Base-by-base conservation (phyloP, 768 basidiomycete genomes). In the Suillus ampliporus region DNA sequence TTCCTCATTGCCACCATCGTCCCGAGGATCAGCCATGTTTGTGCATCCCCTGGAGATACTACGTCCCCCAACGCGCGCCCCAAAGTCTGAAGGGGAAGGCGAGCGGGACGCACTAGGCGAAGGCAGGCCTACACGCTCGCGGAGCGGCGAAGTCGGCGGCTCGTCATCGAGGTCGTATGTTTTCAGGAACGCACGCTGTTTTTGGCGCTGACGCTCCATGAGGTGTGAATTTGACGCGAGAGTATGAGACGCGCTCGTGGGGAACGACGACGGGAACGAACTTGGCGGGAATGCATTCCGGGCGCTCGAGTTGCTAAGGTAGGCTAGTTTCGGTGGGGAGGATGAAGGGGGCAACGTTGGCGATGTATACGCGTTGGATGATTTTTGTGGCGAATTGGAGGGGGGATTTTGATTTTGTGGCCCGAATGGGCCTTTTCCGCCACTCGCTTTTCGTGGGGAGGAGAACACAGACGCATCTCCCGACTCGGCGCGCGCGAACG, bases 131-230 rank as follows among this genome's bases (percentile, higher is more conserved):
- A 58, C 50, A 14, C 56, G 60, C 60, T 61, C 58, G 17, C 77
- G 70, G n/a, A 64, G 64, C 37, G 70, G 58, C 7, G 72, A 71
- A 40, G 31, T 54, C 13, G 78, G 78, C n/a, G 78, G 78, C 13
- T 77, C 76, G 57, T 80, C 78, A 35, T 79, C 78, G 17, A 46
- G 58, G 23, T 58, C 44, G 52, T 58, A 56, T 21, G 31, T 28
- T 10, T 28, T 57, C 17, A 15, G 23, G 51, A 57, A 50, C 10
- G 44, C 58, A 26, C 51, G 41, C 58, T 58, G 58, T 21, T 56
- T 58, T 46, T 57, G 51, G 17, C 58, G 58, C 58, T 58, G 44
- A 26, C 58, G 44, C 28, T 58, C 58, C 41, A 46, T 46, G 31
- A 56, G 34, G 31, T 58, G 57, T 19, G 57, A 58, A 23, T 35